phyloP scores from a whole-genome alignment of 2,329 filamentous ascomycete genomes.

The Claviceps humidiphila region DNA sequence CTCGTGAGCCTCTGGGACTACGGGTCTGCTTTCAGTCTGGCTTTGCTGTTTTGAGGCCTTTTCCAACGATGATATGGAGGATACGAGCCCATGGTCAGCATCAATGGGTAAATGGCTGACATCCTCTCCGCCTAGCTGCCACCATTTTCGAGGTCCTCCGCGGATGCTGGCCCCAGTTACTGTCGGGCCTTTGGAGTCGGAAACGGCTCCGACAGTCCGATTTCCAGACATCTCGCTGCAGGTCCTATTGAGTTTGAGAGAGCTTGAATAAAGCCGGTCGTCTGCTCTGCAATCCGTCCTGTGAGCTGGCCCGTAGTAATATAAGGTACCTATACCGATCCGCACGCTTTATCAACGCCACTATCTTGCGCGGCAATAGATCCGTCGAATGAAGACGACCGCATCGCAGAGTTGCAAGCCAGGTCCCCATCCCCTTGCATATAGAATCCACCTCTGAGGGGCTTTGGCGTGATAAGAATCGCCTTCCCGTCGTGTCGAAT shows the following conservation, averaged over 20 bases:
- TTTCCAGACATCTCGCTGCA: slow-evolving; percentile 1
- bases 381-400: too few relatives aligned
- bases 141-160: slow-evolving; percentile 1
- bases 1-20: slow-evolving; percentile 3
- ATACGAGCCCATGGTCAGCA: neutral
- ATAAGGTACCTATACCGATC: too few relatives aligned
- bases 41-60: neutral
- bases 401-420: too few relatives aligned
- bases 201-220: neutral
- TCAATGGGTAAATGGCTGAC: slow-evolving; percentile 5
- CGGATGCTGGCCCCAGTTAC: neutral
- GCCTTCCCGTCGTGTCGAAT: too few relatives aligned
- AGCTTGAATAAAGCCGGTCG: neutral
- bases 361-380: too few relatives aligned
- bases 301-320: too few relatives aligned
- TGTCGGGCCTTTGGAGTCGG: neutral
- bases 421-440: too few relatives aligned
- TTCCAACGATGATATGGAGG: neutral
- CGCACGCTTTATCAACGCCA: too few relatives aligned
- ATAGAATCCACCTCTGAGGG: too few relatives aligned
- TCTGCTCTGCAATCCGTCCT: neutral
- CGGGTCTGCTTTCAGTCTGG: neutral
- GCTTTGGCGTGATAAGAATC: too few relatives aligned
- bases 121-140: slow-evolving; percentile 5
- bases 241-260: neutral